These are phyloP conservation scores for Hypoxylon rickii DNA, from an alignment of 495 filamentous ascomycete genomes.

Conservation along the genomic window DNA sequence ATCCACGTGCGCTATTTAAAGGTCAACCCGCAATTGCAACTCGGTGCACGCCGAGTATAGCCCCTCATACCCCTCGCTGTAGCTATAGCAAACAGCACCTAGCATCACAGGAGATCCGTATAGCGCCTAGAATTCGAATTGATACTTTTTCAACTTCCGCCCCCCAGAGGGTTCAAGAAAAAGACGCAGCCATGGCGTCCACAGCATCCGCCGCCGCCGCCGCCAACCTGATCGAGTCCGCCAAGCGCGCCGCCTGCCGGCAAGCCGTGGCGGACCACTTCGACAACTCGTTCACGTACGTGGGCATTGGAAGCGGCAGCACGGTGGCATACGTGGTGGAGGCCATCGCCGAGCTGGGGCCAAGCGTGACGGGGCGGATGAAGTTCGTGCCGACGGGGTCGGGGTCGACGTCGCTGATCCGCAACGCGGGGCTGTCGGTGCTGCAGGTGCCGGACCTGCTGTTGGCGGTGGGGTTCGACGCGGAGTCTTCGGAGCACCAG, in stretches of 20 bases:
- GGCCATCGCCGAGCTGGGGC: conserved; percentile 76
- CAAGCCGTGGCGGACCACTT: conserved; percentile 88
- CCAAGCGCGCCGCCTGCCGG: conserved; percentile 83
- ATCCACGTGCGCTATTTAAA: conserved; percentile 35
- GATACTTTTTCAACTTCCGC: conserved; percentile 6
- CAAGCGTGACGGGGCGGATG: conserved; percentile 64
- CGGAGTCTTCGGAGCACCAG: conserved; percentile 29
- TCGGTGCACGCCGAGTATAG: background rate
- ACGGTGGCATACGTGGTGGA: conserved; percentile 97
- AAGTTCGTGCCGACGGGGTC: conserved; percentile 90
- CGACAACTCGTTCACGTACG: conserved; percentile 66
- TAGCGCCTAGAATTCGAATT: conserved; percentile 5
- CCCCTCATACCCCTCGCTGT: background rate
- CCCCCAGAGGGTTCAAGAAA: background rate
- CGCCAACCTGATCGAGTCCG: conserved; percentile 65
- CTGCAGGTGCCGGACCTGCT: conserved; percentile 64
- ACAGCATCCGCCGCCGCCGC: conserved; percentile 6
- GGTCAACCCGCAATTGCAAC: conserved; percentile 4
- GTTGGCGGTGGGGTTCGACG: conserved; percentile 29
- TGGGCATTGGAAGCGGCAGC: conserved; percentile 92
- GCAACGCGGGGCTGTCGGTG: conserved; percentile 72
- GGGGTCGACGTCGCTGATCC: conserved; percentile 83
- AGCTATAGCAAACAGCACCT: background rate
- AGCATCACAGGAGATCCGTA: background rate
- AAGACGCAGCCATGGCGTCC: conserved; percentile 23